phyloP scores from a whole-genome alignment of 306 rosid genomes.

The Alnus glutinosa region DNA sequence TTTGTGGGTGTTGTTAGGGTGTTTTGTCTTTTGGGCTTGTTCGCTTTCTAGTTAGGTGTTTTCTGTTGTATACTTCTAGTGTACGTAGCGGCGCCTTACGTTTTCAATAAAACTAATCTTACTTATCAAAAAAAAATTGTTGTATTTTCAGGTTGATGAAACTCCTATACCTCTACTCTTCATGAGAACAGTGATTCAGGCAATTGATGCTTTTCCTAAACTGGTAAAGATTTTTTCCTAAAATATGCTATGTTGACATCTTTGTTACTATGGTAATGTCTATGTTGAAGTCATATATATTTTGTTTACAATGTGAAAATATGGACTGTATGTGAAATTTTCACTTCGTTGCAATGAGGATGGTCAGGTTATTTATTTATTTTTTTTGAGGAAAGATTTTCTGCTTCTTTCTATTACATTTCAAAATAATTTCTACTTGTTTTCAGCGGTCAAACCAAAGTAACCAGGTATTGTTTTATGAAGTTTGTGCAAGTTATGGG shows the following conservation, averaged over 20 bases:
- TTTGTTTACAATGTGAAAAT: neutral
- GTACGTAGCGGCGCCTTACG: too few relatives aligned
- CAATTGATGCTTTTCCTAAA: conserved; percentile 94
- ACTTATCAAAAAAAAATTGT: too few relatives aligned
- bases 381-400: neutral
- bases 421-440: neutral
- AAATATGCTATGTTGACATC: neutral
- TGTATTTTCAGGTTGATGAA: conserved; percentile 75
- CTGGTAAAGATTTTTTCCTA: conserved; percentile 53
- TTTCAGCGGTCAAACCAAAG: neutral
- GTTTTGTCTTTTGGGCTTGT: too few relatives aligned
- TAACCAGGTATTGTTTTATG: neutral
- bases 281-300: neutral
- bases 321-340: neutral
- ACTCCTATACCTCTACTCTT: conserved; percentile 95
- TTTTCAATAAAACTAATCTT: too few relatives aligned
- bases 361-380: neutral
- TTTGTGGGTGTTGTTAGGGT: too few relatives aligned
- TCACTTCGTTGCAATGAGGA: neutral
- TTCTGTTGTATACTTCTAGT: too few relatives aligned
- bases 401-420: neutral
- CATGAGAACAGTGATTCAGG: conserved; percentile 98
- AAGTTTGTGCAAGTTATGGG: neutral
- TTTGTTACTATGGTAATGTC: neutral
- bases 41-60: too few relatives aligned